Evolutionary conservation across 768 basidiomycete species (phyloP), one percentile per base, ranked within the genome.

Genomic region (Gloeostereum incarnatum): DNA sequence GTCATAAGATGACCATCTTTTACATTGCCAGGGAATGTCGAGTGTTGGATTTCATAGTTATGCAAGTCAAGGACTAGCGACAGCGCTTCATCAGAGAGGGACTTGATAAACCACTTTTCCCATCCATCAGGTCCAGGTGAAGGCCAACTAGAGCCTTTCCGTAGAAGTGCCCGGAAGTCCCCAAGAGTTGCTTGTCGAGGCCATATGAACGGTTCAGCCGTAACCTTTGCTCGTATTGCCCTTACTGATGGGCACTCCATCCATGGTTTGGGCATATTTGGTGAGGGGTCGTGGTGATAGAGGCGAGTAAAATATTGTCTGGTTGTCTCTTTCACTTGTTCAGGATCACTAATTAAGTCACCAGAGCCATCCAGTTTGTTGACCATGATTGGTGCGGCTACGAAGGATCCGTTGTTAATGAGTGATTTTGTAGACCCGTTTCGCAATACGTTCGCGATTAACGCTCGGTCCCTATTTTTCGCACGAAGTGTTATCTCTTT

Each of bases 91-190:
- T 59, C 57, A 1, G 47, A 49, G 0, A 62, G 45, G 1, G 42
- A n/a, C 19, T 50, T 51, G 1, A 59, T 24, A 9, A 40, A 46
- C 60, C 60, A 62, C 43, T 62, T 60, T 43, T 60, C 58, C 59
- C 58, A 58, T n/a, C 45, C 45, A 40, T 61, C 59, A 1, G 55
- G 56, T 0, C 56, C 58, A 1, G 58, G 59, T 1, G 54, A 33
- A 2, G 59, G 59, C 3, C 50, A 42, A 3, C 41, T 21, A 31
- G 60, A 60, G 1, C 59, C 59, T 31, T 43, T 45, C 1, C 43
- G 38, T 0, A 59, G 36, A 22, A 62, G 25, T 0, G 44, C 44
- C 5, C 54, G 45, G 24, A 55, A 46, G 1, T 54, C 37, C 0
- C 24, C 7, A 5, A 56, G 24, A 4, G 43, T 17, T 0, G 46